Conservation (phyloP, 305 asterid genomes). For the Coffea humblotiana region DNA sequence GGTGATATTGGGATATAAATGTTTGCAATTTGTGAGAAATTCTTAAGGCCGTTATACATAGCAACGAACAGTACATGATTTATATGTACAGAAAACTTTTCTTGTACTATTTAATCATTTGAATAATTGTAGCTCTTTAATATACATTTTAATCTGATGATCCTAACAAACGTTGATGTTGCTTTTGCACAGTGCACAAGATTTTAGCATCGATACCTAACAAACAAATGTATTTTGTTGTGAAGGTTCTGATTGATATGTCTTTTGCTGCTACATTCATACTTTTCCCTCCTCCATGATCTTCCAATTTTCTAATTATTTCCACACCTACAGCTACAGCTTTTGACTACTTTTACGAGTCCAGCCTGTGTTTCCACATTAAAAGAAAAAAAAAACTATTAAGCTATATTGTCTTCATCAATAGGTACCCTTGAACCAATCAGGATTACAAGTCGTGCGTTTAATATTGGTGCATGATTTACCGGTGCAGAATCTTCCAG, state of each 20-base stretch:
- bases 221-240: not conserved
- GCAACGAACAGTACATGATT: not conserved
- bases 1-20: not conserved
- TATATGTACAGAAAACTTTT: not conserved
- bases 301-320: not conserved
- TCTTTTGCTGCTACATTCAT: not conserved
- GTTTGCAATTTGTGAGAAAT: not conserved
- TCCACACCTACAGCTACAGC: too few relatives aligned
- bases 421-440: too few relatives aligned
- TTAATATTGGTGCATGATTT: not conserved
- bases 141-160: not conserved
- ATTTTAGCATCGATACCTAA: not conserved
- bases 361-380: not conserved
- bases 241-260: not conserved
- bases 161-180: not conserved
- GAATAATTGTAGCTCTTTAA: not conserved
- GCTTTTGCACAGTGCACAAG: not conserved
- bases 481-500: not conserved
- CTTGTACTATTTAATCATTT: too few relatives aligned
- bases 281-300: not conserved
- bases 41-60: not conserved
- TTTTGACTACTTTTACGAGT: not conserved
- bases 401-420: not conserved
- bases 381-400: not conserved
- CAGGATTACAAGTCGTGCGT: not conserved